Conservation (phyloP, 257 asterid species). For the Penstemon davidsonii region DNA sequence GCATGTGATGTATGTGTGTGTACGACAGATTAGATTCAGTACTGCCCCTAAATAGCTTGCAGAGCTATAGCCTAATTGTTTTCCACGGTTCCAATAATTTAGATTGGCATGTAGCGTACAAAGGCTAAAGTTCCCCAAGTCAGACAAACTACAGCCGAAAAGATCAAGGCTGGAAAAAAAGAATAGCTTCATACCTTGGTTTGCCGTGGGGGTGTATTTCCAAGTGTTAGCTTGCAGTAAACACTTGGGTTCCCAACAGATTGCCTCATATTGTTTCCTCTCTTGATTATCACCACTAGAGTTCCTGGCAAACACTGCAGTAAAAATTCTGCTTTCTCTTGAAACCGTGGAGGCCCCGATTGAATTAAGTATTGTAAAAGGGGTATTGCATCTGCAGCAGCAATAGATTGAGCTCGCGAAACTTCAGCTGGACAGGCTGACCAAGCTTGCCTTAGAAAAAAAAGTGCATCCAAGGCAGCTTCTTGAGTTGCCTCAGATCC, state of each 20-base stretch:
- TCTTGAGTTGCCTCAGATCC: constrained; percentile 97
- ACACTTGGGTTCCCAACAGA: constrained; percentile 96
- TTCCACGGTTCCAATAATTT: neutral
- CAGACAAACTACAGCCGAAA: neutral
- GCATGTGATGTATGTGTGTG: too few relatives aligned
- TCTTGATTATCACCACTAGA: constrained; percentile 78
- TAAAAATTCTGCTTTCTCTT: constrained; percentile 89
- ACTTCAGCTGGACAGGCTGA: constrained; percentile 97
- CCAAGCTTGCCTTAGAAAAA: constrained; percentile 97
- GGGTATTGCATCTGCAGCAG: constrained; percentile 96
- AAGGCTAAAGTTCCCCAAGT: neutral
- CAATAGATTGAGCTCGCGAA: constrained; percentile 93
- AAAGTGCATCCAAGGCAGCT: constrained; percentile 94
- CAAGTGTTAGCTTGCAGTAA: constrained; percentile 93
- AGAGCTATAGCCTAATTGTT: too few relatives aligned
- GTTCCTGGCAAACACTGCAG: constrained; percentile 97
- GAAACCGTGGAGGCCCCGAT: constrained; percentile 95
- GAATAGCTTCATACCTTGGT: constrained; percentile 60
- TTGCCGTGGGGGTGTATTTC: constrained; percentile 81
- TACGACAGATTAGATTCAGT: too few relatives aligned
- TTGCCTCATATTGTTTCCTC: constrained; percentile 96
- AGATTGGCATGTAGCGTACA: neutral
- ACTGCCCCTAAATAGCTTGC: too few relatives aligned
- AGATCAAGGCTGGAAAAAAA: neutral
- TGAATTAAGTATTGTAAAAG: constrained; percentile 89